A percentile compares a stretch with the other conserved stretches of the same genome.
Evolutionary conservation across 306 rosid genomes (phyloP).

Genomic region (Gleditsia sinensis): DNA sequence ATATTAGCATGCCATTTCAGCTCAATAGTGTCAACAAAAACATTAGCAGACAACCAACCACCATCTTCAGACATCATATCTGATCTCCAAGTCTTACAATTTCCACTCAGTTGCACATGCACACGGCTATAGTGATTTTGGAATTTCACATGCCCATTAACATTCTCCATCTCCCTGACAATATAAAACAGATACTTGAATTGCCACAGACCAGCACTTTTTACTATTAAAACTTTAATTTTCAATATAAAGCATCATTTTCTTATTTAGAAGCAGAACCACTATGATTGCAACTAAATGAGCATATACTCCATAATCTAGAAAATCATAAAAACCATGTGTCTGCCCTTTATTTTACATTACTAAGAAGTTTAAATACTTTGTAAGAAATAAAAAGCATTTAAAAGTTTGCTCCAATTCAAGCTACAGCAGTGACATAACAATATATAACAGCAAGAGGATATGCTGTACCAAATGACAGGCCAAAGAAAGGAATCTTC

Average conservation of each 20-base stretch:
- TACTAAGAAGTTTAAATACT: conserved; percentile 6
- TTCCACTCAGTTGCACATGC: conserved; percentile 77
- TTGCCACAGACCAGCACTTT: conserved; percentile 13
- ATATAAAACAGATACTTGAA: conserved; percentile 20
- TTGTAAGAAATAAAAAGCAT: not conserved
- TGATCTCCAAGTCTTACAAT: conserved; percentile 90
- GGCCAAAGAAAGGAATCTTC: not conserved
- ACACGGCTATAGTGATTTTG: conserved; percentile 70
- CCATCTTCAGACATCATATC: conserved; percentile 70
- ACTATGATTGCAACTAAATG: conserved; percentile 9
- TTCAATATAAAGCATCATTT: conserved; percentile 11
- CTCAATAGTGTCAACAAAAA: conserved; percentile 76
- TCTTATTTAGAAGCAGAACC: conserved; percentile 20
- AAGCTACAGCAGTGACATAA: conserved; percentile 19
- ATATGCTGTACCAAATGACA: not conserved
- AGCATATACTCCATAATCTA: conserved; percentile 14
- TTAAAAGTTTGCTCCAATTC: not conserved
- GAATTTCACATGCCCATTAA: conserved; percentile 77
- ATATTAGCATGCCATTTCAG: conserved; percentile 91
- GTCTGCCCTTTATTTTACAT: not conserved
- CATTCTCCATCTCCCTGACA: conserved; percentile 85
- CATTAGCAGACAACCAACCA: conserved; percentile 88
- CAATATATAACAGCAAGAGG: not conserved
- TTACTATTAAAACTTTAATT: not conserved
- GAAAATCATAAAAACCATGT: not conserved